Base-by-base conservation (phyloP, 2,329 filamentous ascomycete species). In the Fonsecaea multimorphosa region DNA sequence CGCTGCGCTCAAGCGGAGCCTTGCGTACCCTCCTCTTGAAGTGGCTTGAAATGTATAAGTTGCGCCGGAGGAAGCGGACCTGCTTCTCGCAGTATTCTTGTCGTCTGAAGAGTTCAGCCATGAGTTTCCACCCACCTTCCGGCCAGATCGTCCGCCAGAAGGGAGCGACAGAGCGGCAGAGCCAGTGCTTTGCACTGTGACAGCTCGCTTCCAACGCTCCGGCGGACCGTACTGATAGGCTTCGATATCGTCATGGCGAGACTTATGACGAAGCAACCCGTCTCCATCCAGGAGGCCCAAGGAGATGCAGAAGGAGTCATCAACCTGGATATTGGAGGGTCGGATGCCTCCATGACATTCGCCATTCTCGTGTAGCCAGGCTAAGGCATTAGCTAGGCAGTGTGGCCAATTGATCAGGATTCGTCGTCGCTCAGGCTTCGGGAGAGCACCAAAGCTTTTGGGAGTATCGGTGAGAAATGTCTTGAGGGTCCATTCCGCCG, bases 281-380 rank as follows among this genome's bases (percentile, higher is more conserved):
- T 88, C 75, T 7, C 80, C 83, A 53, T 85, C 85, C 65, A 87
- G 83, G 64, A 88, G 84, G 56, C 85, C 84, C 40, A 89, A 83
- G 11, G 82, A 84, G 58, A 89, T 84, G 12, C 78, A 77, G 68
- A 85, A 86, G 32, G 81, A 76, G n/a, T 81, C 77, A 65, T 87
- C 83, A 62, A 89, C 78, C 36, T 87, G 77, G 49, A 89, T 84
- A 66, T 87, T 88, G 1, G 85, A 86, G 1, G 86, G 87, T 16
- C 84, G 80, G 64, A 89, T 87, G 1, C 81, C 81, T 29, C 83
- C 82, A 71, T 89, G 86, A 12, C 78, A 78, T 31, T 84, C 80
- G 1, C 83, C 84, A 32, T 82, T 82, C 9, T 81, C 79, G 71
- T 89, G 86, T 1, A 88, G 75, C 71, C 82, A 86, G 6, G 84